Evolutionary conservation across 1,139 yeast genomes (phyloP).

Genomic region (Arxiozyma telluris): DNA sequence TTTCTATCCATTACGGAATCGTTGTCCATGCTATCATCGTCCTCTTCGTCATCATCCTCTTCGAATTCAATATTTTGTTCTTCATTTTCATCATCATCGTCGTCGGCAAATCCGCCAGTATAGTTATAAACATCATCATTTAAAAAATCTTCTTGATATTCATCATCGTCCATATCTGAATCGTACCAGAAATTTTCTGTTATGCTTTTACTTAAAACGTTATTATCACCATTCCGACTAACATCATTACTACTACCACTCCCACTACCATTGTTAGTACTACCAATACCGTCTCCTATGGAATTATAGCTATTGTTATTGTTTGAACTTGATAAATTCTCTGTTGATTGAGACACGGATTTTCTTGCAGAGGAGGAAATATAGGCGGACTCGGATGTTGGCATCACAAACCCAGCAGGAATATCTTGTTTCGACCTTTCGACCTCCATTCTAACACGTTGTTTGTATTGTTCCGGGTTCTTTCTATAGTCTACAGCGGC

Average conservation of each 20-base stretch:
- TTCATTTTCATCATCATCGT: conserved; percentile 18
- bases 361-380: conserved; percentile 16
- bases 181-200: conserved; percentile 7
- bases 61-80: conserved; percentile 29
- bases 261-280: background rate
- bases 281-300: background rate
- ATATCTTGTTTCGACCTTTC: conserved; percentile 75
- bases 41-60: conserved; percentile 27
- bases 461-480: conserved; percentile 69
- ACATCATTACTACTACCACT: conserved; percentile 32
- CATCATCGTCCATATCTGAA: conserved; percentile 4
- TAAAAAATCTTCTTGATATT: conserved; percentile 11
- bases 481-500: conserved; percentile 90
- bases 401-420: conserved; percentile 80
- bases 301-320: background rate
- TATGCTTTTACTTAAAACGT: conserved; percentile 10
- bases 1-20: conserved; percentile 31
- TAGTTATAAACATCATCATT: conserved; percentile 31
- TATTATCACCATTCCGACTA: conserved; percentile 18
- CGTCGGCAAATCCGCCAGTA: conserved; percentile 24
- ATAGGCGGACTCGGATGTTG: conserved; percentile 54
- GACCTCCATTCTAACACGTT: conserved; percentile 74
- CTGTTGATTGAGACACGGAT: background rate
- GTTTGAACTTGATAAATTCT: background rate
- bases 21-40: conserved; percentile 30